Evolutionary conservation across 2,329 filamentous ascomycete species (phyloP), one percentile per base, ranked within the genome.

Genomic region (Exophiala xenobiotica): DNA sequence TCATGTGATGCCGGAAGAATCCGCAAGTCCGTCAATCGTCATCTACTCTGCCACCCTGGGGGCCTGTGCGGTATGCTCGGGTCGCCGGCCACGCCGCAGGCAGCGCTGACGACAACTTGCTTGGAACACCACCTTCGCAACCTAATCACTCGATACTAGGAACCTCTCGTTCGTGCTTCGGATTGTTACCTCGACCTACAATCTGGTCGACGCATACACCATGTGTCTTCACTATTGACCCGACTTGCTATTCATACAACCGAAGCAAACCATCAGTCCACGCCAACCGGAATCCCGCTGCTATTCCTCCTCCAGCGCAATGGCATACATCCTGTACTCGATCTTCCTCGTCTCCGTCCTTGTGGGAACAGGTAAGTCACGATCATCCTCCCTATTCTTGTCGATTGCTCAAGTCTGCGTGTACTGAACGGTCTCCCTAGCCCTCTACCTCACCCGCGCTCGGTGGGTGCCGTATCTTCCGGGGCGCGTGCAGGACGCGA

Each of bases 361-460:
- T 62, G 65, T 80, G 59, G 86, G 84, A 53, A 93, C 89, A 49
- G 74, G 85, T 87, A 76, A 54, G 74, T 65, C 4, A n/a, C n/a
- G n/a, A n/a, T n/a, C n/a, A n/a, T n/a, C n/a, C n/a, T n/a, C n/a
- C n/a, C n/a, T n/a, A n/a, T n/a, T n/a, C n/a, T n/a, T n/a, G n/a
- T n/a, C n/a, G n/a, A n/a, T n/a, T n/a, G n/a, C n/a, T n/a, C n/a
- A n/a, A 19, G 7, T 38, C 20, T 12, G 18, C 26, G 19, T 9
- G 8, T 14, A 16, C 47, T 51, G 41, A 57, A 40, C 24, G 12
- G 20, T 22, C 6, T 9, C 23, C 20, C 44, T 43, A 88, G 81
- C 77, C 52, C 83, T 93, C 64, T 96, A 90, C 78, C 74, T 93
- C 61, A 92, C 88, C 51, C 89, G 92, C 61, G 70, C 78, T 50